Evolutionary conservation across 179 eudicot genomes (phyloP), one percentile per base, ranked within the genome.

Genomic region (Spergularia azorica): DNA sequence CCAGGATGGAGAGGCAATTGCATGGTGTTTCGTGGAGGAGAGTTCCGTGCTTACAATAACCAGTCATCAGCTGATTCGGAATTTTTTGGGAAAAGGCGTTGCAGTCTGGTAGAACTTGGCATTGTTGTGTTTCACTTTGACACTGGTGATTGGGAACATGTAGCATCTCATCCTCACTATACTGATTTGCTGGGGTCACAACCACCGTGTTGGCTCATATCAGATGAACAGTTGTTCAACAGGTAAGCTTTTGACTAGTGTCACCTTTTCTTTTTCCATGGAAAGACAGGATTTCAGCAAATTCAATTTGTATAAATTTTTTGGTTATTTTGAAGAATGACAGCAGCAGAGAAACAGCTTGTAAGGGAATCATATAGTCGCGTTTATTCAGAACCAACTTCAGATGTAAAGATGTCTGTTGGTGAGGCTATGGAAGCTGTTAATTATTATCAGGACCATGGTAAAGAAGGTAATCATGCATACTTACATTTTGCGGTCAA

Each of bases 1-100:
- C 78, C 77, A 21, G 59, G 77, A 36, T 77, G 74, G 75, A 67
- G 46, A 58, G 84, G 81, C 41, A 77, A 81, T 43, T 72, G 78
- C 55, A 41, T 81, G 61, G 78, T 77, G 50, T 77, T 81, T 39
- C 39, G 38, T 21, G 46, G 8, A 52, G 54, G 36, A 43, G 46
- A 18, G 36, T 76, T 81, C 21, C 66, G 74, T 46, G 51, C 56
- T 32, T 72, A 76, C 74, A 36, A 18, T 61, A 51, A 26, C 65
- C n/a, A 51, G 18, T 46, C 17, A 74, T 79, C 38, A 38, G 50
- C 71, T 54, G 79, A 80, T 36, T 4, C 9, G 66, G 72, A 39
- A 38, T 69, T 80, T 32, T 79, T 75, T 10, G 63, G 36, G 68
- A 75, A 43, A 36, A 4, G 5, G 9, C 43, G 7, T 39, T 36